phyloP scores from a whole-genome alignment of 2,329 filamentous ascomycete genomes.

The Epichloe typhina region DNA sequence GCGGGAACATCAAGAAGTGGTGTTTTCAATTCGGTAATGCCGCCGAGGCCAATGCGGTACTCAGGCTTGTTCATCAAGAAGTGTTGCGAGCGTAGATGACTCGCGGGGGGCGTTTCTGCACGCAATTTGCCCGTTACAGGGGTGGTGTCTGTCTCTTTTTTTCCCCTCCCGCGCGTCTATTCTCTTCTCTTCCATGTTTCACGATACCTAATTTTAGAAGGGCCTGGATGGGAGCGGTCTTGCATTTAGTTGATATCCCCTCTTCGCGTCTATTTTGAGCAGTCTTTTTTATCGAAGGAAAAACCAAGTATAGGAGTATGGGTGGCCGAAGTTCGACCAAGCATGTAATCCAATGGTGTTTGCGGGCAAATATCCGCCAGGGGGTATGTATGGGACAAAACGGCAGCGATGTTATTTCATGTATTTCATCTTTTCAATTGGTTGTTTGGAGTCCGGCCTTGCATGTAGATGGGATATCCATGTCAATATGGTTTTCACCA shows the following conservation, averaged over 20 bases:
- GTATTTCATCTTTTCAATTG: not conserved
- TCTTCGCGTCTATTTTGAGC: too few species aligned
- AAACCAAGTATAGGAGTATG: not conserved
- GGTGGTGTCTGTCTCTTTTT: not conserved
- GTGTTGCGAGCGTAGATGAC: slow-evolving; percentile 27
- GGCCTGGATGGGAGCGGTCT: not conserved
- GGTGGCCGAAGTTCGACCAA: not conserved
- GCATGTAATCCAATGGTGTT: not conserved
- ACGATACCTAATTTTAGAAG: not conserved
- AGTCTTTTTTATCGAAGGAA: too few species aligned
- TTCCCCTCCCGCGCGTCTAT: not conserved
- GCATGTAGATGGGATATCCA: not conserved
- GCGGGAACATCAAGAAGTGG: slow-evolving; percentile 48
- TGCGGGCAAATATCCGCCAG: not conserved
- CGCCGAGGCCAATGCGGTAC: slow-evolving; percentile 41
- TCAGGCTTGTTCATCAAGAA: slow-evolving; percentile 43
- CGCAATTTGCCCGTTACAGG: not conserved
- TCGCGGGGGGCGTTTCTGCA: too few species aligned
- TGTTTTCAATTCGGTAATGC: slow-evolving; percentile 46
- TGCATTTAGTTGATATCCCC: slow-evolving; percentile 1
- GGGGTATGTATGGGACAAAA: not conserved
- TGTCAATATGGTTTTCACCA: not conserved
- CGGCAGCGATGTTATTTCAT: not conserved
- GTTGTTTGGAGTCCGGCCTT: not conserved
- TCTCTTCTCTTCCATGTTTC: not conserved